A percentile compares a stretch with the other conserved stretches of the same genome.
phyloP scores from a whole-genome alignment of 2,329 filamentous ascomycete species.

The Camptophora hylomeconis region DNA sequence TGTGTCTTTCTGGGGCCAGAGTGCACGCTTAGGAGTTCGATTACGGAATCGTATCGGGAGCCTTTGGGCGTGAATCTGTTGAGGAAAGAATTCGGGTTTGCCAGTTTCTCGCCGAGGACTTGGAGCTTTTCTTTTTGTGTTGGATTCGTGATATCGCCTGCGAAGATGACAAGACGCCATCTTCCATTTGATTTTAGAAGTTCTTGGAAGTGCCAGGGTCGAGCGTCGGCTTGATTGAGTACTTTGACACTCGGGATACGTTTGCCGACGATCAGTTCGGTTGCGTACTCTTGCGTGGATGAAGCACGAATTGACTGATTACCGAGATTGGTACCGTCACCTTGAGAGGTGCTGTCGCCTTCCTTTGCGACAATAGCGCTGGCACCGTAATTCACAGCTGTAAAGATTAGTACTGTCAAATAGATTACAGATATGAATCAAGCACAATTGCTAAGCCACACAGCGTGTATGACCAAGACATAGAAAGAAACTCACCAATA shows the following conservation, averaged over 20 bases:
- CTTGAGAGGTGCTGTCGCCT: slow-evolving; percentile 30
- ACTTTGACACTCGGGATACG: slow-evolving; percentile 24
- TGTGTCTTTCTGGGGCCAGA: slow-evolving; percentile 35
- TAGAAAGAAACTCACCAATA: slow-evolving; percentile 25
- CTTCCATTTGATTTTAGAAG: slow-evolving; percentile 25
- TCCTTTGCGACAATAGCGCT: slow-evolving; percentile 45
- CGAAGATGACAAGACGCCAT: slow-evolving; percentile 39
- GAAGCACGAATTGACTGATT: slow-evolving; percentile 11
- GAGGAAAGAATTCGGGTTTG: slow-evolving; percentile 28
- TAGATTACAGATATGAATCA: slow-evolving; percentile 10
- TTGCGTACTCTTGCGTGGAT: slow-evolving; percentile 9
- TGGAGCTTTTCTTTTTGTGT: slow-evolving; percentile 34
- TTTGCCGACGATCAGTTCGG: slow-evolving; percentile 23
- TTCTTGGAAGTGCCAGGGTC: slow-evolving; percentile 26
- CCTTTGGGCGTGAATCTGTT: slow-evolving; percentile 28
- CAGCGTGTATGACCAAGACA: slow-evolving; percentile 8
- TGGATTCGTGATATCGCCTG: slow-evolving; percentile 39
- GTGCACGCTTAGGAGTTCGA: slow-evolving; percentile 52
- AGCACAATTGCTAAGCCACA: neutral
- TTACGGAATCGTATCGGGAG: slow-evolving; percentile 31
- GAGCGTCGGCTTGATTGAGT: slow-evolving; percentile 25
- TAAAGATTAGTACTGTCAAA: slow-evolving; percentile 11
- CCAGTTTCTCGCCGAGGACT: slow-evolving; percentile 34
- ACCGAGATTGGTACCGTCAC: slow-evolving; percentile 32
- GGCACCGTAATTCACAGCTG: slow-evolving; percentile 44